Evolutionary conservation across 2,329 filamentous ascomycete genomes (phyloP), one percentile per base, ranked within the genome.

Genomic region (Diaporthe longicolla): DNA sequence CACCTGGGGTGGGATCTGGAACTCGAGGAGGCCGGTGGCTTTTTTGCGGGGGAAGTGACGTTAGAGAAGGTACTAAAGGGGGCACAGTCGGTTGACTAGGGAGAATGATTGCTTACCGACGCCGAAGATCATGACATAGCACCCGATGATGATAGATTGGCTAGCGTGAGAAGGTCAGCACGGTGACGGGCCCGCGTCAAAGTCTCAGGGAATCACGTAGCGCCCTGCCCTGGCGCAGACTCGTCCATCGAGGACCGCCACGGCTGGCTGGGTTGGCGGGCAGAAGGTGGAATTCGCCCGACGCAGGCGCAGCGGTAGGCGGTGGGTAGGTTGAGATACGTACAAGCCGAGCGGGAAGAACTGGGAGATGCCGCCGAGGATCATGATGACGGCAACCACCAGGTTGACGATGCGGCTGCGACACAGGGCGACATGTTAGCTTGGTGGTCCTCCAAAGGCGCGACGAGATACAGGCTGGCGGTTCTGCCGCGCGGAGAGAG

Each of bases 351-450:
- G 81, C 52, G 85, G 81, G 82, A 94, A 93, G 85, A 95, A 92
- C 81, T 94, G 91, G 76, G 88, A 88, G 80, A 95, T 88, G 79
- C 95, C 96, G 77, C 95, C 96, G 63, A 98, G 88, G 63, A 97
- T 87, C 91, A 98, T 97, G 78, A 98, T 89, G 78, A 93, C 93
- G 80, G 93, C 97, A 77, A 97, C 92, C 80, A 88, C 94, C 84
- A 99, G 88, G 89, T 99, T 99, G 83, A 97, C 94, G 82, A 98
- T 91, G 82, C 97, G 97, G 87, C 97, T 98, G 83, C 75, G 58
- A 55, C 32, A 29, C 11, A 40, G 70, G 70, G 63, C 77, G 79
- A 75, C 72, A 43, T 66, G 79, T 86, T 81, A 87, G 84, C 81
- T 74, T 75, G 17, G 21, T 24, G 54, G 15, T 17, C n/a, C 15